Conservation (phyloP, 148 eudicot species). For the Fagopyrum tataricum region DNA sequence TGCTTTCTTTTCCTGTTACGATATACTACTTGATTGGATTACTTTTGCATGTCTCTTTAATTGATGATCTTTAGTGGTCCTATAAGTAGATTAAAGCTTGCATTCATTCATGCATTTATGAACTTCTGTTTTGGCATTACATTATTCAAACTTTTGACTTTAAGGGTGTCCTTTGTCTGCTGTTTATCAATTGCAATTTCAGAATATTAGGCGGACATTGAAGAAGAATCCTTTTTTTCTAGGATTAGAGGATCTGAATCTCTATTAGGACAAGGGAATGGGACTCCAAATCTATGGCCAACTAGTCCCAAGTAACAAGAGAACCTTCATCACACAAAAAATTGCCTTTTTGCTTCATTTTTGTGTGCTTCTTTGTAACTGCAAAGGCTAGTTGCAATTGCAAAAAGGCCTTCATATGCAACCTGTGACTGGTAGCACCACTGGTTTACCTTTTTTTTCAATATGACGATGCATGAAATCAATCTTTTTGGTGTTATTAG, state of each 20-base stretch:
- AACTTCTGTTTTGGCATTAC: not conserved
- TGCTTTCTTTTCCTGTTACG: not conserved
- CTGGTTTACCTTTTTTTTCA: slow-evolving; percentile 20
- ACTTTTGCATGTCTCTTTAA: slow-evolving; percentile 3
- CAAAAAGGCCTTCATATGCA: slow-evolving; percentile 28
- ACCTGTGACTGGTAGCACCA: slow-evolving; percentile 44
- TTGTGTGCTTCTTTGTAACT: slow-evolving; percentile 1
- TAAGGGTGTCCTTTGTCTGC: not conserved
- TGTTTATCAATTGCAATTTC: not conserved
- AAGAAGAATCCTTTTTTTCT: not conserved
- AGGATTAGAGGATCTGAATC: not conserved
- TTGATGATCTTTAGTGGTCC: not conserved
- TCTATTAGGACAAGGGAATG: not conserved
- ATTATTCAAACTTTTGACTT: slow-evolving; percentile 6
- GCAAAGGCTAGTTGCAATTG: slow-evolving; percentile 3
- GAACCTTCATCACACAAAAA: slow-evolving; percentile 9
- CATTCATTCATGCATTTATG: not conserved
- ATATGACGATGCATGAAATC: not conserved
- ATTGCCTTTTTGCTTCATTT: slow-evolving; percentile 3
- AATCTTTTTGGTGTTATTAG: slow-evolving; percentile 9
- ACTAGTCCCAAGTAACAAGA: not conserved
- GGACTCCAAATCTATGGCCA: not conserved
- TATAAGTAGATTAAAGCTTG: too few relatives aligned
- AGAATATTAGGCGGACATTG: slow-evolving; percentile 33
- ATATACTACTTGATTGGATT: not conserved